Percentiles rank a stretch among this genome's conserved stretches.
phyloP scores from a whole-genome alignment of 371 early-diverging fungal genomes.

The Thermomucor indicae-seudaticae region DNA sequence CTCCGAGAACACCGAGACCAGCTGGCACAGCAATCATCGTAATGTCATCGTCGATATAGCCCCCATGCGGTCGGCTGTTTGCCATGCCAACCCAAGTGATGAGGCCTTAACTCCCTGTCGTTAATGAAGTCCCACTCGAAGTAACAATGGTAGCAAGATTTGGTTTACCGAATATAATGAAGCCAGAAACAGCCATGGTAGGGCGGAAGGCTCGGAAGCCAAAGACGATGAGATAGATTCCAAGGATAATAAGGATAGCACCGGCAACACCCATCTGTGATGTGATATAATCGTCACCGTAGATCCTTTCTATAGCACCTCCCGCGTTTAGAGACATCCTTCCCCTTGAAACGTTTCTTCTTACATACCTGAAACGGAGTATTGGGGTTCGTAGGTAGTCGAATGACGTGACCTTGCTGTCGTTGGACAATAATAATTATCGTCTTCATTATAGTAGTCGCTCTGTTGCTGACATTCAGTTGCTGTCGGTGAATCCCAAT shows the following conservation, averaged over 20 bases:
- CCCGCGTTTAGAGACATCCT: too few relatives aligned
- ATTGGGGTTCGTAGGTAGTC: too few relatives aligned
- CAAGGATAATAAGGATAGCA: constrained; percentile 25
- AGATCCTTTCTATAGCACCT: constrained; percentile 6
- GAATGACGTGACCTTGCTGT: too few relatives aligned
- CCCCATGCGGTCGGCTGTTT: constrained; percentile 11
- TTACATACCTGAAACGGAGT: too few relatives aligned
- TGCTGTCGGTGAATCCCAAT: too few relatives aligned
- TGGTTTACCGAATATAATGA: constrained; percentile 29
- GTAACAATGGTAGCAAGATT: constrained; percentile 18
- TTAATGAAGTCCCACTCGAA: constrained; percentile 9
- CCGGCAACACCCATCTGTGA: constrained; percentile 25
- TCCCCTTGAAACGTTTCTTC: too few relatives aligned
- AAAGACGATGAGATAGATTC: constrained; percentile 26
- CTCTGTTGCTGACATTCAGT: too few relatives aligned
- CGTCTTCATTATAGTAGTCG: too few relatives aligned
- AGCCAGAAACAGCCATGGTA: constrained; percentile 27
- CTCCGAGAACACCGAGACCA: constrained; percentile 19
- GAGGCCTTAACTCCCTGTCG: constrained; percentile 12
- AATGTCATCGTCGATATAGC: constrained; percentile 17
- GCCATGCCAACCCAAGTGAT: constrained; percentile 19
- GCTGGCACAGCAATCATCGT: constrained; percentile 14
- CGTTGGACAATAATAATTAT: too few relatives aligned
- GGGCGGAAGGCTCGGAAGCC: constrained; percentile 30
- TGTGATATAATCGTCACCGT: constrained; percentile 13